Evolutionary conservation across 257 asterid genomes (phyloP).

Genomic region (Osmanthus fragrans): DNA sequence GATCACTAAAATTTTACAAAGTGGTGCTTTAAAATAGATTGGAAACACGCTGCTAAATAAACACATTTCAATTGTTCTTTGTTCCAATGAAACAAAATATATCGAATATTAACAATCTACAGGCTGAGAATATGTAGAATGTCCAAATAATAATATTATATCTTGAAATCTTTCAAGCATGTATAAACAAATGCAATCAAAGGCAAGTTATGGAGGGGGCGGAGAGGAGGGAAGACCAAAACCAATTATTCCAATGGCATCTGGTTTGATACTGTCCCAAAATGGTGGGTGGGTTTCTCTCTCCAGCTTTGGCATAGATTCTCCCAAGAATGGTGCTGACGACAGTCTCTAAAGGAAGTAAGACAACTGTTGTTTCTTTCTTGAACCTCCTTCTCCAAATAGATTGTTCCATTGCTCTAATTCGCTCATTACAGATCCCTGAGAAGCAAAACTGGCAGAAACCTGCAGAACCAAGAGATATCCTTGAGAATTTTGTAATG

Average conservation of each 20-base stretch:
- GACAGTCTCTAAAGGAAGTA: conserved; percentile 65
- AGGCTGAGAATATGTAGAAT: neutral
- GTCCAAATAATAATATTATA: neutral
- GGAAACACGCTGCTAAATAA: conserved; percentile 19
- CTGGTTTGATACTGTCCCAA: neutral
- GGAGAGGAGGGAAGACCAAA: conserved; percentile 12
- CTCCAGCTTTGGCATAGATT: neutral
- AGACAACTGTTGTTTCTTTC: conserved; percentile 77
- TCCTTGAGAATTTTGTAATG: neutral
- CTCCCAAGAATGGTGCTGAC: neutral
- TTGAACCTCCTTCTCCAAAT: conserved; percentile 93
- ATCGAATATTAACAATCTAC: neutral
- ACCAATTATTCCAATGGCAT: neutral
- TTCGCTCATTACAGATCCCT: conserved; percentile 87
- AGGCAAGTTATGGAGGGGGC: neutral
- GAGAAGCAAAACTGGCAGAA: conserved; percentile 92
- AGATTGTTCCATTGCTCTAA: conserved; percentile 93
- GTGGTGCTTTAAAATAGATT: conserved; percentile 1
- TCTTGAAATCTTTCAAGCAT: neutral
- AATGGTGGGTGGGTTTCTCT: neutral
- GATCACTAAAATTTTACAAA: conserved; percentile 23
- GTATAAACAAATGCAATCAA: neutral
- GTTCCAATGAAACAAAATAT: neutral
- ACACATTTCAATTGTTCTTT: conserved; percentile 23
- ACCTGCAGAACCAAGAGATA: conserved; percentile 45